Conservation (phyloP, 176 grass and related monocot species). For the Oryza glumipatula region DNA sequence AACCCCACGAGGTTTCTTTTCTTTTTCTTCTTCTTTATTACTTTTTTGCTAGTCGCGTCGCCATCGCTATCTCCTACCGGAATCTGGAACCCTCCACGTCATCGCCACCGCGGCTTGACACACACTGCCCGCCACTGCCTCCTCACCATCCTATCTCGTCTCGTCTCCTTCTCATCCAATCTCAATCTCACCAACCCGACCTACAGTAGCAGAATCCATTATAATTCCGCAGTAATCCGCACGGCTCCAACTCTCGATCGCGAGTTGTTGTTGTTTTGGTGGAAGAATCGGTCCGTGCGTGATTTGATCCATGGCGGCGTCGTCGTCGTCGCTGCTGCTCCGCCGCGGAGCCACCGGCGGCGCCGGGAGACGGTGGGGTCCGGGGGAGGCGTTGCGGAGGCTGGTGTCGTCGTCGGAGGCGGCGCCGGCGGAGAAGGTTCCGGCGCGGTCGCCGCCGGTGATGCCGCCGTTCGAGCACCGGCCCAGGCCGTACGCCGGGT, state of each 20-base stretch:
- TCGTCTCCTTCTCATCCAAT: neutral
- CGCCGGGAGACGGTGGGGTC: conserved; percentile 2
- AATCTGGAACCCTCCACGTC: neutral
- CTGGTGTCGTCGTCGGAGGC: conserved; percentile 52
- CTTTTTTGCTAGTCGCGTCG: neutral
- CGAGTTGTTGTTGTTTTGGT: neutral
- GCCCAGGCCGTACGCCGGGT: conserved; percentile 66
- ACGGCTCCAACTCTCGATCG: neutral
- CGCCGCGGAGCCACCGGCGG: conserved; percentile 10
- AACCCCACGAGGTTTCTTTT: neutral
- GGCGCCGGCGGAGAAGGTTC: conserved; percentile 27
- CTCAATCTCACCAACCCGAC: neutral
- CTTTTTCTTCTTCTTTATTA: neutral
- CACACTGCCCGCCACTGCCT: too few species aligned
- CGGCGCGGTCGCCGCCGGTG: conserved; percentile 36
- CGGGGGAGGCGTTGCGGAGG: conserved; percentile 37
- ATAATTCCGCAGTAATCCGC: neutral
- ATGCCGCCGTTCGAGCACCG: conserved; percentile 82
- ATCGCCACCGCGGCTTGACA: neutral
- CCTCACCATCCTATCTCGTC: neutral
- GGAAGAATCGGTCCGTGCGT: too few species aligned
- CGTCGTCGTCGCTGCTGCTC: conserved; percentile 10
- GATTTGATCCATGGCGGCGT: conserved; percentile 38
- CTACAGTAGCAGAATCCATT: neutral
- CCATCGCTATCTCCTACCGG: neutral